Conservation (phyloP, 148 eudicot genomes). For the Dianthus caryophyllus region DNA sequence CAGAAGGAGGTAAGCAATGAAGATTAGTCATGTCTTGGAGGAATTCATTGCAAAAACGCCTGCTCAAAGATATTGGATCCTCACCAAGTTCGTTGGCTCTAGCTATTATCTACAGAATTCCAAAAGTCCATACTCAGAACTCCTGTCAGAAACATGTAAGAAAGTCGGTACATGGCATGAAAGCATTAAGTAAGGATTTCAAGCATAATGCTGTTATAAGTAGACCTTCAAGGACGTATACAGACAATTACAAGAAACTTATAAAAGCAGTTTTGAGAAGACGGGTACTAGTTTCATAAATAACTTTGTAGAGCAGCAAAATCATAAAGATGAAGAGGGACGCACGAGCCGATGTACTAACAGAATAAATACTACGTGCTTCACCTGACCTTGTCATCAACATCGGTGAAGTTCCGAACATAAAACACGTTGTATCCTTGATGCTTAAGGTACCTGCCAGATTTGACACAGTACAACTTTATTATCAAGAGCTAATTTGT, state of each 20-base stretch:
- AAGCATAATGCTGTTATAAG: not conserved
- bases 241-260: not conserved
- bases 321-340: not conserved
- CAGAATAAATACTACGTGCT: not conserved
- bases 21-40: conserved; percentile 73
- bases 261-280: not conserved
- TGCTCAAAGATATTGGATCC: conserved; percentile 83
- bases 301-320: not conserved
- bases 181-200: conserved; percentile 1
- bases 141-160: conserved; percentile 58
- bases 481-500: conserved; percentile 4
- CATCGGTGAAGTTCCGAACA: conserved; percentile 95
- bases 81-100: conserved; percentile 89
- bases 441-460: conserved; percentile 72
- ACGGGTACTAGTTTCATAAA: not conserved
- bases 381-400: conserved; percentile 83
- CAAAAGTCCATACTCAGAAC: conserved; percentile 78
- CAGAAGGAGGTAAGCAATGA: conserved; percentile 76
- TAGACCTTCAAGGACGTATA: not conserved
- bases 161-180: conserved; percentile 38
- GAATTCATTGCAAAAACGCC: conserved; percentile 85
- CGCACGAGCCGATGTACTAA: not conserved
- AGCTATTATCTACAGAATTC: conserved; percentile 90
- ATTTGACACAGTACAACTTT: conserved; percentile 21
- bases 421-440: conserved; percentile 88